Conservation (phyloP, 2,329 filamentous ascomycete species). For the Kalaharituber pfeilii region DNA sequence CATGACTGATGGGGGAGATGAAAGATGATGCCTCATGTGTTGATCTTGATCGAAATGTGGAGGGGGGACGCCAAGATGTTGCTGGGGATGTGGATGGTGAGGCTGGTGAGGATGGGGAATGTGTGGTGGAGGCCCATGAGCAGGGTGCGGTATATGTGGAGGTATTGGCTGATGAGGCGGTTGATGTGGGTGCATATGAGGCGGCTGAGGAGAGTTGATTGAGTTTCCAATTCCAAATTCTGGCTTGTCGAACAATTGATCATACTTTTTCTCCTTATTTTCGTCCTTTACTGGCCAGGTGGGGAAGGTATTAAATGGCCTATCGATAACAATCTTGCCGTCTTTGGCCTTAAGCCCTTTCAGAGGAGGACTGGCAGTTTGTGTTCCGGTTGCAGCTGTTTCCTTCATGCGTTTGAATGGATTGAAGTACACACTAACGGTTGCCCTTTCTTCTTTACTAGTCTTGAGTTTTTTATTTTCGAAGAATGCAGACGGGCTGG, state of each 20-base stretch:
- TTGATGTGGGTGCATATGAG: slow-evolving; percentile 54
- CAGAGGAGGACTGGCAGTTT: not conserved
- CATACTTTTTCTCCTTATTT: slow-evolving; percentile 60
- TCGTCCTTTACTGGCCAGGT: slow-evolving; percentile 62
- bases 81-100: slow-evolving; percentile 37
- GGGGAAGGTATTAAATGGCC: slow-evolving; percentile 45
- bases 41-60: slow-evolving; percentile 52
- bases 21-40: slow-evolving; percentile 73
- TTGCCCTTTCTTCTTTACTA: slow-evolving; percentile 35
- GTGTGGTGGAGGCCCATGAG: slow-evolving; percentile 46
- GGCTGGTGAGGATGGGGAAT: slow-evolving; percentile 46
- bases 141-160: slow-evolving; percentile 48
- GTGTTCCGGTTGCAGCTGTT: slow-evolving; percentile 2
- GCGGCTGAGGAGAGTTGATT: slow-evolving; percentile 53
- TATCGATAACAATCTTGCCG: slow-evolving; percentile 39
- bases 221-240: slow-evolving; percentile 42
- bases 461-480: slow-evolving; percentile 56
- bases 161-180: slow-evolving; percentile 66
- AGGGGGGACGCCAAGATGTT: slow-evolving; percentile 49
- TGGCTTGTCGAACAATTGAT: slow-evolving; percentile 56
- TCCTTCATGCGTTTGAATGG: slow-evolving; percentile 48
- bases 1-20: slow-evolving; percentile 51
- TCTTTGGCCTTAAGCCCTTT: not conserved
- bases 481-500: slow-evolving; percentile 39
- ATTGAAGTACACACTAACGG: slow-evolving; percentile 41